These are phyloP conservation scores for Pisolithus thermaeus DNA, from an alignment of 1,284 basidiomycete species.

Conservation along the genomic window DNA sequence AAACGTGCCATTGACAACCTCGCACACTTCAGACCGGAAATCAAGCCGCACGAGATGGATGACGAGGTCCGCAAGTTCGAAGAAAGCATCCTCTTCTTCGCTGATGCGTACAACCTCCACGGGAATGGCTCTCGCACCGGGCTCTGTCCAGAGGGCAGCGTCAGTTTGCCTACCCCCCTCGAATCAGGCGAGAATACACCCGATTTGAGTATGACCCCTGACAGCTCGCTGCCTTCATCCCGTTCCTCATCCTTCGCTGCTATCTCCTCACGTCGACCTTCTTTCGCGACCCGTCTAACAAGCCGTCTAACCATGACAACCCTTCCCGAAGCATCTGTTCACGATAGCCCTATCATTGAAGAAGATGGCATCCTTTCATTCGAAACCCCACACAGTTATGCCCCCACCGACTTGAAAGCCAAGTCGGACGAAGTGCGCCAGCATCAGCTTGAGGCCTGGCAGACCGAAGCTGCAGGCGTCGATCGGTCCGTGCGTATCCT, in stretches of 20 bases:
- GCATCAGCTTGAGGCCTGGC: slow-evolving; percentile 45
- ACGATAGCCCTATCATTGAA: no score
- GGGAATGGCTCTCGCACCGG: slow-evolving; percentile 32
- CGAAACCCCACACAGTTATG: no score
- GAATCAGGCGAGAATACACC: slow-evolving; percentile 38
- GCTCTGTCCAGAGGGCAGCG: slow-evolving; percentile 4
- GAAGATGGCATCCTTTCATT: no score
- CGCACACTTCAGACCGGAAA: slow-evolving; percentile 50
- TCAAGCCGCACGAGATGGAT: slow-evolving; percentile 61
- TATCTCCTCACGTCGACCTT: slow-evolving; percentile 39
- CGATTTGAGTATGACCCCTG: slow-evolving; percentile 28
- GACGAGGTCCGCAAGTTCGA: slow-evolving; percentile 64
- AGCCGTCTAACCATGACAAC: slow-evolving; percentile 32
- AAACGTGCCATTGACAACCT: slow-evolving; percentile 68
- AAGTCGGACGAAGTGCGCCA: neutral
- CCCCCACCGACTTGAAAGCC: no score
- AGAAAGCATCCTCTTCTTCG: slow-evolving; percentile 65
- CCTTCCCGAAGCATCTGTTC: no score
- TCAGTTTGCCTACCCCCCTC: slow-evolving; percentile 20
- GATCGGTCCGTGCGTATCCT: slow-evolving; percentile 70
- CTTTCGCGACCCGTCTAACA: slow-evolving; percentile 44
- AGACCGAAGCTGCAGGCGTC: slow-evolving; percentile 53
- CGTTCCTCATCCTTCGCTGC: slow-evolving; percentile 36
- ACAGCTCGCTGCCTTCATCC: slow-evolving; percentile 36
- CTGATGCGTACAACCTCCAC: slow-evolving; percentile 55